phyloP scores from a whole-genome alignment of 2,329 filamentous ascomycete species.

The Myriangium duriaei region DNA sequence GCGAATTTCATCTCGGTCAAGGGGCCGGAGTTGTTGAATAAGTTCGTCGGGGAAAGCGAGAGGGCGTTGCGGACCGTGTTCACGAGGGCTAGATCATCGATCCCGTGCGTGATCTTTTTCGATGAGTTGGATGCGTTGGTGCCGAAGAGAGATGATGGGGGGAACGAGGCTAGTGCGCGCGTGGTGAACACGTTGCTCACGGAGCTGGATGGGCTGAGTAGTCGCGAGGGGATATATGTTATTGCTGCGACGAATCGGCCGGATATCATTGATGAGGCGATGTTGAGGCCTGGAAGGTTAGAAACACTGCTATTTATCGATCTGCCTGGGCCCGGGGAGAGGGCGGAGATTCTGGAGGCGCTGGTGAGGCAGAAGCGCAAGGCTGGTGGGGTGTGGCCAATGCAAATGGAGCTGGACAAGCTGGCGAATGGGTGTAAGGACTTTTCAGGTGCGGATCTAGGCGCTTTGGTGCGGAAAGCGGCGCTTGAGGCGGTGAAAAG shows the following conservation, averaged over 20 bases:
- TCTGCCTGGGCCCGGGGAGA: slow-evolving; percentile 63
- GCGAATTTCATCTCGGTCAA: slow-evolving; percentile 98
- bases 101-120: slow-evolving; percentile 94
- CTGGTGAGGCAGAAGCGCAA: slow-evolving; percentile 43
- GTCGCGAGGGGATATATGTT: slow-evolving; percentile 76
- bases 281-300: slow-evolving; percentile 81
- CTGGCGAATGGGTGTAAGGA: slow-evolving; percentile 64
- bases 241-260: slow-evolving; percentile 91
- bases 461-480: slow-evolving; percentile 45
- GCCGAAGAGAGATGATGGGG: slow-evolving; percentile 61
- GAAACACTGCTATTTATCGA: slow-evolving; percentile 85
- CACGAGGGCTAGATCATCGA: slow-evolving; percentile 67
- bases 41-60: slow-evolving; percentile 94
- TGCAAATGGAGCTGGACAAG: slow-evolving; percentile 26
- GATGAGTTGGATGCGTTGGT: slow-evolving; percentile 93
- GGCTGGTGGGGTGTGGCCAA: slow-evolving; percentile 10
- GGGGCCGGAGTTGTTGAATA: slow-evolving; percentile 90
- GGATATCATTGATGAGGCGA: slow-evolving; percentile 91
- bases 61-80: slow-evolving; percentile 88
- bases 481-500: slow-evolving; percentile 44
- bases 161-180: slow-evolving; percentile 71
- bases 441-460: slow-evolving; percentile 62
- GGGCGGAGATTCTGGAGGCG: slow-evolving; percentile 74
- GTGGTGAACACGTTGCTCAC: slow-evolving; percentile 93
- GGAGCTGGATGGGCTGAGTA: slow-evolving; percentile 76